Base-by-base conservation (phyloP, 495 filamentous ascomycete species). In the Penicillium longicatenatum region DNA sequence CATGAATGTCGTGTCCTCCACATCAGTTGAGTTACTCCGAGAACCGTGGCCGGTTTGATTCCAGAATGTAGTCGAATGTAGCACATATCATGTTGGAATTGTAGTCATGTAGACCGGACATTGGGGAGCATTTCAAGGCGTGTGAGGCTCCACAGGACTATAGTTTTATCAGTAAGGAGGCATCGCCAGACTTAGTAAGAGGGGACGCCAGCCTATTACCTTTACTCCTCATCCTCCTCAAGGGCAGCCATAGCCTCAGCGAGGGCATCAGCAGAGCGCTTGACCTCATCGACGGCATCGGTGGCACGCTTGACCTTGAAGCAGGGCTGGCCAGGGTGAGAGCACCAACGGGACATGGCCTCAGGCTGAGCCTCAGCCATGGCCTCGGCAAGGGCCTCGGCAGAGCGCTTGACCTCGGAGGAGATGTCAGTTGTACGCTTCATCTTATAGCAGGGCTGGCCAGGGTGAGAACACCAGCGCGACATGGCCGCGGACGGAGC, bases 371-470 rank as follows among this genome's bases (percentile, higher is more conserved):
- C 61, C 16, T 70, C 65, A 11, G 73, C 64, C 64, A 78, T 68
- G 54, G 79, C 76, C 48, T 78, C 75, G 26, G 77, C 78, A 24
- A 79, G 62, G 41, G 73, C 80, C n/a, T 80, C 75, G 21, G 80
- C 81, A 31, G 77, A 77, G 52, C 81, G 79, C 68, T 78, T 80
- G 58, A 80, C 64, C 43, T 80, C 68, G 20, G 41, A 35, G 49
- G 59, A 58, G 44, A 59, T 69, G 58, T 70, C 72, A 59, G 62
- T 65, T 16, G 73, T 62, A 48, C 70, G 75, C 67, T 71, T 76
- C 45, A 69, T 48, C 60, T 59, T 66, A 54, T 54, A 57, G 57
- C 71, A 75, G 29, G 59, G 61, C 57, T 74, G 69, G n/a, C 66
- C 71, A 43, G 71, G 70, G 52, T 65, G 63, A 6, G 45, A 49